Evolutionary conservation across 2,329 filamentous ascomycete species (phyloP).

Genomic region (Rhinocladiella similis): DNA sequence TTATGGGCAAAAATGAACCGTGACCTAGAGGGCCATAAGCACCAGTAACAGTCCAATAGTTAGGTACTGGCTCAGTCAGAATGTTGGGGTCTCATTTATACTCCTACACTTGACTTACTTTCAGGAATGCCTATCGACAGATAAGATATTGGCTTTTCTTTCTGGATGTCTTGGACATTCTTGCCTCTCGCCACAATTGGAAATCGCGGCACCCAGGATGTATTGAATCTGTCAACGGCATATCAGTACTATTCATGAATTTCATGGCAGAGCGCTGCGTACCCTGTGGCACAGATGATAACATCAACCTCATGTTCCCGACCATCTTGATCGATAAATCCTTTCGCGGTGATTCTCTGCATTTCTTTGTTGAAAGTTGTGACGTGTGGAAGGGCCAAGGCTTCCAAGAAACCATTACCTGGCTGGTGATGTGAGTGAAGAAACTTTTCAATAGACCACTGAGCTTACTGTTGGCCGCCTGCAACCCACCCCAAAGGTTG

Average conservation of each 20-base stretch:
- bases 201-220: conserved; percentile 20
- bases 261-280: background rate
- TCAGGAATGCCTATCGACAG: conserved; percentile 16
- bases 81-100: no score
- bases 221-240: conserved; percentile 13
- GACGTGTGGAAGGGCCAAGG: conserved; percentile 45
- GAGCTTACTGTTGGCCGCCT: conserved; percentile 39
- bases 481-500: conserved; percentile 44
- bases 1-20: conserved; percentile 31
- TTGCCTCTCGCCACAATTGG: conserved; percentile 15
- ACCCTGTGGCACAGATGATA: conserved; percentile 26
- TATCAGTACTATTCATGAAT: background rate
- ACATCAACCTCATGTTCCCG: conserved; percentile 27
- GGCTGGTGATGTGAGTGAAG: conserved; percentile 7
- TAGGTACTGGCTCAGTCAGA: conserved; percentile 24
- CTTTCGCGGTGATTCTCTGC: conserved; percentile 36
- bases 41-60: conserved; percentile 31
- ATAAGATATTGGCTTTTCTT: conserved; percentile 19
- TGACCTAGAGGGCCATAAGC: conserved; percentile 32
- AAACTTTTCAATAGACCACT: background rate
- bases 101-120: conserved; percentile 10
- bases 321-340: conserved; percentile 32
- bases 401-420: conserved; percentile 27
- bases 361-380: conserved; percentile 44
- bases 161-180: conserved; percentile 11